Evolutionary conservation across 2,329 filamentous ascomycete genomes (phyloP), one percentile per base, ranked within the genome.

Genomic region (Boeremia exigua): DNA sequence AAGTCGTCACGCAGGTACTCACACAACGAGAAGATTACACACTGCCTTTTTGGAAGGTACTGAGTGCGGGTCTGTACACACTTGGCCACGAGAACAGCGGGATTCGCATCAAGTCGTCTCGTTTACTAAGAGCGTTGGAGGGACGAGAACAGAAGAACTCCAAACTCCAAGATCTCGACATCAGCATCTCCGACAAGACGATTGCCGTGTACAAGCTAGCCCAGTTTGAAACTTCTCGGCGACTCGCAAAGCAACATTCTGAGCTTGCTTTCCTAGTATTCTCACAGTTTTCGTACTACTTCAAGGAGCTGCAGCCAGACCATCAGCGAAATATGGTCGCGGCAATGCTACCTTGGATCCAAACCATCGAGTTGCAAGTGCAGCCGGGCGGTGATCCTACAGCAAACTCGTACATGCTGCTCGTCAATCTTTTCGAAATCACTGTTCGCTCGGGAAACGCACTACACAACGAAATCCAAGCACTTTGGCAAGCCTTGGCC

Each of bases 121-220:
- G 88, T 44, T 81, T 98, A 29, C 81, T 99, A 11, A 86, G 92
- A 36, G 87, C 87, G 0, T 80, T 98, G 1, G 95, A 98, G 75
- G 87, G 92, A 62, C 86, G 91, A 23, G 90, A 95, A 62, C 86
- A 88, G 61, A 89, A 90, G 62, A 95, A 87, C 61, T 96, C 94
- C 1, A 96, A 96, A 70, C 87, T 99, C 6, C 92, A 96, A 71
- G 95, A 99, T 73, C 96, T 97, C 56, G 95, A 99, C 69, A 98
- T 99, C 67, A 97, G 93, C 73, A 95, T 99, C 54, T 96, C 94
- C 0, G 96, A 99, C 77, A 98, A 97, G 77, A 99, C 96, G 0
- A 96, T 96, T 63, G 93, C 94, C 0, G 94, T 99, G 2, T 99
- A 98, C 78, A 99, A 99, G 77, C 82, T 96, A 39, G 95, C 96